Evolutionary conservation across 805 yeast species (phyloP).

Genomic region (Middelhovenomyces tepae): DNA sequence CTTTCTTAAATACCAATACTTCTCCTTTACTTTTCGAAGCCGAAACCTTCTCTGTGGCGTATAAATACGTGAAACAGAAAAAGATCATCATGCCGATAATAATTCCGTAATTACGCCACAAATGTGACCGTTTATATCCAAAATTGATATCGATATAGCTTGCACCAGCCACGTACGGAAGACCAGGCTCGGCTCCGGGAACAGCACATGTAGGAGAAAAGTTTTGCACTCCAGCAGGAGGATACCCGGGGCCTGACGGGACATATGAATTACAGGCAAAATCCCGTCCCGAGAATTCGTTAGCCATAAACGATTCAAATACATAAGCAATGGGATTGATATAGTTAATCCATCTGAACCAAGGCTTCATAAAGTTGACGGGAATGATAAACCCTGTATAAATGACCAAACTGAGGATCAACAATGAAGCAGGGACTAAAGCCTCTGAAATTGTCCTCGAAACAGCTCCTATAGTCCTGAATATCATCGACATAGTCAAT

Average conservation of each 20-base stretch:
- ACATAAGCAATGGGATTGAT: conserved; percentile 38
- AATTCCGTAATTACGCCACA: conserved; percentile 64
- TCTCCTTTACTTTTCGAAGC: conserved; percentile 43
- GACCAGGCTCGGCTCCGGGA: conserved; percentile 50
- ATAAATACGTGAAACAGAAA: conserved; percentile 46
- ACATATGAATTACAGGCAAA: conserved; percentile 32
- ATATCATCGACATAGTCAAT: conserved; percentile 48
- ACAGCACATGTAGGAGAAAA: conserved; percentile 40
- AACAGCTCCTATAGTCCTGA: conserved; percentile 33
- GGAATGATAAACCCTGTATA: conserved; percentile 46
- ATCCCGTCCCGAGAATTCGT: conserved; percentile 36
- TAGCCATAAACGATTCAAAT: conserved; percentile 38
- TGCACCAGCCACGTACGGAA: conserved; percentile 41
- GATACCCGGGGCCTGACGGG: conserved; percentile 41
- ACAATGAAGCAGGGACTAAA: conserved; percentile 37
- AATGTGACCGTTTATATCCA: conserved; percentile 37
- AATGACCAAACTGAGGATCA: conserved; percentile 32
- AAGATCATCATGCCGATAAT: conserved; percentile 44
- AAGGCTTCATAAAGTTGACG: conserved; percentile 36
- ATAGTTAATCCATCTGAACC: conserved; percentile 44
- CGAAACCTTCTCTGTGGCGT: conserved; percentile 39
- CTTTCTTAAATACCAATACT: conserved; percentile 41
- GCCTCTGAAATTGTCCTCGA: conserved; percentile 32
- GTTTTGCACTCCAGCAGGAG: conserved; percentile 20
- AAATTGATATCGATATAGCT: conserved; percentile 38